Evolutionary conservation across 805 yeast species (phyloP).

Genomic region (Brettanomyces custersianus): DNA sequence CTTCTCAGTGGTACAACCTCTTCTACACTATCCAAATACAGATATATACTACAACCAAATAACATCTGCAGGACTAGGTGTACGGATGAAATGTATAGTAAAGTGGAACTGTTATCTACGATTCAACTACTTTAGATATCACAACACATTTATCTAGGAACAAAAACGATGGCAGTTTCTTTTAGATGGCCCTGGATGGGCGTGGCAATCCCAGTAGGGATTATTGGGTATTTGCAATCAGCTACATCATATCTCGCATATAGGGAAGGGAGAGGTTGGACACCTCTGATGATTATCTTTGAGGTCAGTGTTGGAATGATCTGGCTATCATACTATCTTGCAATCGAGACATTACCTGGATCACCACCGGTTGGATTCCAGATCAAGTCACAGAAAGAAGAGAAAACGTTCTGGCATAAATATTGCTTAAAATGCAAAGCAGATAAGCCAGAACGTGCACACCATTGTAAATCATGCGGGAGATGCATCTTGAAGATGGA

Average conservation of each 20-base stretch:
- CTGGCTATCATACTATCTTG: slow-evolving; percentile 69
- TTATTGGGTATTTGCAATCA: slow-evolving; percentile 54
- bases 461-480: slow-evolving; percentile 77
- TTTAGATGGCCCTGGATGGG: slow-evolving; percentile 44
- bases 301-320: slow-evolving; percentile 29
- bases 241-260: slow-evolving; percentile 53
- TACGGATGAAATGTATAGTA: too few relatives aligned
- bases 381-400: slow-evolving; percentile 17
- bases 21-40: too few relatives aligned
- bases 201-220: slow-evolving; percentile 45
- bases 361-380: slow-evolving; percentile 42
- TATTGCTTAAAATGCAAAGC: slow-evolving; percentile 67
- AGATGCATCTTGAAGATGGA: slow-evolving; percentile 82
- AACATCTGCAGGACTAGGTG: too few relatives aligned
- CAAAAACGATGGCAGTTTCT: slow-evolving; percentile 17
- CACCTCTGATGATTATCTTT: slow-evolving; percentile 32
- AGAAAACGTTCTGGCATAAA: slow-evolving; percentile 39
- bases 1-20: too few relatives aligned
- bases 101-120: too few relatives aligned
- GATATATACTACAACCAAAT: too few relatives aligned
- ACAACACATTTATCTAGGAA: too few relatives aligned
- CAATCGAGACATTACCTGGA: slow-evolving; percentile 64
- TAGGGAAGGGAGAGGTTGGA: slow-evolving; percentile 28
- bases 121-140: too few relatives aligned
- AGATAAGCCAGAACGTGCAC: slow-evolving; percentile 76